Percentiles rank a stretch among this genome's conserved stretches.
Conservation (phyloP, 305 asterid genomes). For the Solanum hybrid region DNA sequence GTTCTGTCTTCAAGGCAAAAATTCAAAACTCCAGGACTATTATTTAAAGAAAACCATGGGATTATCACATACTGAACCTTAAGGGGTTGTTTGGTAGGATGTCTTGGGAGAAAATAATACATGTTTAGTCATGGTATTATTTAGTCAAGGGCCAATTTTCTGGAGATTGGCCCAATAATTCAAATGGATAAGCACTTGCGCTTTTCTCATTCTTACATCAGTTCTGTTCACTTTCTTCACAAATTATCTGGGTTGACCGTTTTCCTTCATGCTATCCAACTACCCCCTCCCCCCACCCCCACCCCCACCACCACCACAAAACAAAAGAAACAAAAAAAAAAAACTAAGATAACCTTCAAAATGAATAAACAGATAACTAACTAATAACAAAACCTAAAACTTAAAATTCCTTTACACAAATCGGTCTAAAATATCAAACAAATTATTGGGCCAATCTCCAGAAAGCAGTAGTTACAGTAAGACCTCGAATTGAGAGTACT, state of each 20-base stretch:
- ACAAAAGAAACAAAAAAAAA: neutral
- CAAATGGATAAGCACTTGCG: neutral
- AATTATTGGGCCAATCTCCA: neutral
- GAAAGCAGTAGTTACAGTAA: neutral
- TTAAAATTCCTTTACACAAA: neutral
- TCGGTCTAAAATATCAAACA: neutral
- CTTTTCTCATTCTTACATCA: neutral
- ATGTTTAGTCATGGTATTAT: neutral
- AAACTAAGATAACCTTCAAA: neutral
- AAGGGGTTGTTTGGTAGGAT: neutral
- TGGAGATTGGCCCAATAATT: neutral
- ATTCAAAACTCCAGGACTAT: neutral
- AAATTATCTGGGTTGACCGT: neutral
- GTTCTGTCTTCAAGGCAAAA: neutral
- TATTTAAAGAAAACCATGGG: neutral
- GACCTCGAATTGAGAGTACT: neutral
- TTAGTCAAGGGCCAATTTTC: neutral
- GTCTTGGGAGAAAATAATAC: neutral
- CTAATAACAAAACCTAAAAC: neutral
- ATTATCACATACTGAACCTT: neutral
- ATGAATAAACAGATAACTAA: neutral
- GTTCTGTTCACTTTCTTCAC: neutral
- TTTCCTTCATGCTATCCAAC: neutral
- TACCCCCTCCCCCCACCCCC: neutral
- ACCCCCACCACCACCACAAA: neutral